Conservation (phyloP, 1,284 basidiomycete species). For the Microbotryomycetes sp. region DNA sequence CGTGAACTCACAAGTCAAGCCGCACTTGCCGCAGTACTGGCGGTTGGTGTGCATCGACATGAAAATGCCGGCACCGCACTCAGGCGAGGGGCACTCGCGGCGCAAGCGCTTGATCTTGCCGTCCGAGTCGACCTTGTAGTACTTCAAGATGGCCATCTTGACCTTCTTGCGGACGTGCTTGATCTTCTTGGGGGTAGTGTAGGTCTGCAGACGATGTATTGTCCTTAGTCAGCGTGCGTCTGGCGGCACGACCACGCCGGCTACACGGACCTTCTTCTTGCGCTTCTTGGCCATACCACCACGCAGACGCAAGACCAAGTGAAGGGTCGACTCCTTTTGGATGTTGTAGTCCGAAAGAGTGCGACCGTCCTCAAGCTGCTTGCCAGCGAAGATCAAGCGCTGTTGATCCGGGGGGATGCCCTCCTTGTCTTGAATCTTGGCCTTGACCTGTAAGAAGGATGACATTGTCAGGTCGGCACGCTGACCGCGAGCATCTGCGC, state of each 20-base stretch:
- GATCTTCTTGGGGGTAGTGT: constrained; percentile 98
- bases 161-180: constrained; percentile 99
- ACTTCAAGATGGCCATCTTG: constrained; percentile 98
- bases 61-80: constrained; percentile 93
- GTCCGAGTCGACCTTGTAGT: constrained; percentile 98
- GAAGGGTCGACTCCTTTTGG: constrained; percentile 42
- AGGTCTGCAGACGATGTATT: constrained; percentile 25
- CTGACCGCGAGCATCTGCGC: not conserved
- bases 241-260: constrained; percentile 43
- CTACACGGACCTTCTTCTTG: constrained; percentile 97
- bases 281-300: constrained; percentile 94
- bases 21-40: constrained; percentile 32
- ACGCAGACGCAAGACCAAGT: constrained; percentile 58
- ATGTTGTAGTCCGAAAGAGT: constrained; percentile 45
- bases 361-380: constrained; percentile 46
- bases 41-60: constrained; percentile 90
- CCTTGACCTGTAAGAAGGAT: constrained; percentile 36
- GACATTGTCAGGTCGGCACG: not conserved
- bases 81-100: constrained; percentile 81
- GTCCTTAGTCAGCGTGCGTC: constrained; percentile 34
- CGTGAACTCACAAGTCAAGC: constrained; percentile 27
- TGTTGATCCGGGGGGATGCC: constrained; percentile 44
- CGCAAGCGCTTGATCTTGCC: constrained; percentile 99
- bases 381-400: constrained; percentile 46
- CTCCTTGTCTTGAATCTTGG: constrained; percentile 45